A percentile compares a stretch with the other conserved stretches of the same genome.
These are phyloP conservation scores for Excoecaria agallocha DNA, from an alignment of 345 rosid species.

Conservation along the genomic window DNA sequence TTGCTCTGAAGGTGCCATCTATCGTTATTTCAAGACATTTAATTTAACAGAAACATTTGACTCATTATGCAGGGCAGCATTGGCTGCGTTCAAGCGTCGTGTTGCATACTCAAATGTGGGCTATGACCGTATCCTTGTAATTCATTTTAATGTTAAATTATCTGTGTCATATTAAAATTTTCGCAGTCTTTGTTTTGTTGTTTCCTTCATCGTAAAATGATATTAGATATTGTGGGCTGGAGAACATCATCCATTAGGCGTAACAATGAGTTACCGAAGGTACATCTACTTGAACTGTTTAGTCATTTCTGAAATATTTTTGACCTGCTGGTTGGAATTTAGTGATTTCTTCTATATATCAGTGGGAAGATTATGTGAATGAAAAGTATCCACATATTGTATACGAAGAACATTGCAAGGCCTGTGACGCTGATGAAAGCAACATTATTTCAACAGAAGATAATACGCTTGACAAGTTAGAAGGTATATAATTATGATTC, in stretches of 20 bases:
- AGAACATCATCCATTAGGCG: slow-evolving; percentile 93
- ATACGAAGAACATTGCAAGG: slow-evolving; percentile 82
- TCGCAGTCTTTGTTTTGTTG: slow-evolving; percentile 4
- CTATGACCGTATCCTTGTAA: slow-evolving; percentile 78
- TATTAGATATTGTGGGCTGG: slow-evolving; percentile 91
- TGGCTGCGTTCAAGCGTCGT: slow-evolving; percentile 70
- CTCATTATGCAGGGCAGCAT: slow-evolving; percentile 72
- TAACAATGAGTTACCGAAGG: slow-evolving; percentile 80
- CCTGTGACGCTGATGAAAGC: slow-evolving; percentile 42
- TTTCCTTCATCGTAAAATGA: slow-evolving; percentile 42
- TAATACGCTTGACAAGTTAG: slow-evolving; percentile 54
- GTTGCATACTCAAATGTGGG: slow-evolving; percentile 86
- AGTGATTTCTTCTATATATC: slow-evolving; percentile 9
- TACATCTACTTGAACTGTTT: slow-evolving; percentile 15
- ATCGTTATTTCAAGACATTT: background rate
- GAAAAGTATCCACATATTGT: slow-evolving; percentile 91
- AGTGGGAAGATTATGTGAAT: slow-evolving; percentile 71
- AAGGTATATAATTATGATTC: slow-evolving; percentile 52
- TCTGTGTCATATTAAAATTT: background rate
- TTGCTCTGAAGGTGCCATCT: slow-evolving; percentile 6
- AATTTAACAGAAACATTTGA: slow-evolving; percentile 18
- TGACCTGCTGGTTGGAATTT: slow-evolving; percentile 4
- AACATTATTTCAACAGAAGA: slow-evolving; percentile 43
- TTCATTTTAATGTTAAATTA: background rate
- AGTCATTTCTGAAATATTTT: slow-evolving; percentile 3